Evolutionary conservation across 495 filamentous ascomycete species (phyloP), one percentile per base, ranked within the genome.

Genomic region (Podospora sp.): DNA sequence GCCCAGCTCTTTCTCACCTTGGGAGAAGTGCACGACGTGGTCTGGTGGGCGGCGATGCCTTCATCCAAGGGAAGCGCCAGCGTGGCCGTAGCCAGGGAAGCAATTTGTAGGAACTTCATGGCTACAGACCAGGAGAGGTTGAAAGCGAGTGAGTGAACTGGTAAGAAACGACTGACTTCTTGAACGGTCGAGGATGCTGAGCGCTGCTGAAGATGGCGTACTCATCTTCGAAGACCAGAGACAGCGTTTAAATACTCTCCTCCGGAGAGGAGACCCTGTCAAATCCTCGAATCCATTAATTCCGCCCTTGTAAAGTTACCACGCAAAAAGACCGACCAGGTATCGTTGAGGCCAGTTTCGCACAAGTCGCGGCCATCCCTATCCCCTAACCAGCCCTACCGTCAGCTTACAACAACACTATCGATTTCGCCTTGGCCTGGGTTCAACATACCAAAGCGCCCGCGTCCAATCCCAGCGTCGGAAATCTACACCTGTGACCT

Each of bases 81-180:
- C 24, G 22, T 40, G n/a, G 61, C 61, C 7, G 36, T 22, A 11
- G 35, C 18, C 20, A 63, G 40, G 1, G 61, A 18, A 25, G 61
- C 22, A 16, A 63, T 24, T 25, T 63, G 61, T 9, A 63, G 12
- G 22, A 63, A 6, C 61, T 63, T 63, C 61, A 63, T 63, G 40
- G 12, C 40, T 46, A 18, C 3, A 33, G 29, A 33, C 29, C 8
- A 33, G 8, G 29, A 8, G 29, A 8, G 29, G 8, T 4, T 8
- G 8, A 4, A 11, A 46, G 14, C 40, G 40, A 46, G 40, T 46
- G 40, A 46, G 40, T 33, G 29, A 33, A 33, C 4, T 33, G 4
- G 29, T 33, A 33, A 46, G 2, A 11, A 46, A 46, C 16, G 40
- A 46, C 2, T 46, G 40, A 46, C 40, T 33, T 33, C 4, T 33